Evolutionary conservation across 352 stramenopile genomes (phyloP), one percentile per base, ranked within the genome.

Genomic region (Globisporangium solare): DNA sequence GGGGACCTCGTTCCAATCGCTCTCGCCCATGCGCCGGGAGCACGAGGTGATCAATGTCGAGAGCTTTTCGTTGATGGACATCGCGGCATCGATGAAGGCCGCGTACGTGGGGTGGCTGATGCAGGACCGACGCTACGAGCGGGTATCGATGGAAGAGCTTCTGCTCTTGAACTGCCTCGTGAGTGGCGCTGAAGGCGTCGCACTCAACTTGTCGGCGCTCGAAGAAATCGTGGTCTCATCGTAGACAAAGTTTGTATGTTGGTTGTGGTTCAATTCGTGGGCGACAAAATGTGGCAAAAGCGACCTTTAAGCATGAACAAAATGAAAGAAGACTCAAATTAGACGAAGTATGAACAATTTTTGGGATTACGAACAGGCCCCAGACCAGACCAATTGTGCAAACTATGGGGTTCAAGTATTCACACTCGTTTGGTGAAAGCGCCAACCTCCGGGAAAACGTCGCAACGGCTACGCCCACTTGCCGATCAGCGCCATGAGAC

Each of bases 21-120:
- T 66, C n/a, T 91, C 81, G 15, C 79, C 74, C 4, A 89, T 90
- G 73, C 73, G 76, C 24, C 74, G 76, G n/a, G 63, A 88, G 37
- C 83, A 91, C 68, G 79, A 94, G 22, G 75, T 94, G 39, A 49
- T 92, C 6, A 92, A 92, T 58, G 77, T 93, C 3, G 82, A 89
- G 40, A 80, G 88, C 56, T 93, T 91, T 41, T 79, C 71, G 14
- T 71, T 88, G 11, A 70, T 66, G 24, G 81, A 92, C 24, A 89
- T 90, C 21, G 81, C 83, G 0, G 61, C 64, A 7, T 60, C 71
- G 47, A 89, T 94, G 77, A 89, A 89, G 50, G 64, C 76, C 48
- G 73, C 79, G 8, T 92, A 91, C 47, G 78, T 89, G 10, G 76
- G 88, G 68, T 90, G 79, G 79, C 66, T 91, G 15, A 82, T 93